Evolutionary conservation across 1,139 yeast species (phyloP), one percentile per base, ranked within the genome.

Genomic region (Tardiomyces digboiensis): DNA sequence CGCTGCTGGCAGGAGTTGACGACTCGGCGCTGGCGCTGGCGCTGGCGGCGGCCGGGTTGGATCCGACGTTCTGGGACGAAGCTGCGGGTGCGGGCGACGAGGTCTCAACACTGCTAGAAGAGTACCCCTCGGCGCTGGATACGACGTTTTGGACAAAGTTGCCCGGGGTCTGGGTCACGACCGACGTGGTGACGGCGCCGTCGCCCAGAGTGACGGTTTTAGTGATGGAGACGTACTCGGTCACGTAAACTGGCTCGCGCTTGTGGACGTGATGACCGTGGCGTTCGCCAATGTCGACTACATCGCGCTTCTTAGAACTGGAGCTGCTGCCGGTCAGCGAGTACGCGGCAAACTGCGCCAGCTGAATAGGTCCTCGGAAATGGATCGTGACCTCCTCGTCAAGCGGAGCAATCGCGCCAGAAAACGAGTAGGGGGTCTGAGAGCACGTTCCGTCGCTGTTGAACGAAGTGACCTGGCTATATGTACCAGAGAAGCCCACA

Each of bases 331-430:
- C 55, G 13, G 65, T 50, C 49, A 80, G 77, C 49, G 74, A 72
- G 66, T 81, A 82, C 54, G 74, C 86, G 54, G 88, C 97, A 60
- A 91, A 87, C 66, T 85, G 84, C 57, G 72, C 68, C 60, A 89
- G 75, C 48, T 76, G 72, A 53, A 91, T 64, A 29, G 97, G 98
- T 46, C 97, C 98, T 67, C 97, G 80, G 72, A 89, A 86, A 65
- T 89, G 97, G 46, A 91, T 85, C 16, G 95, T 81, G 43, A 89
- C 70, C 63, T 87, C 96, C 67, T 87, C 95, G 65, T 87, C 79
- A 49, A 89, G 69, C 29, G 97, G 97, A 41, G 95, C 70, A 59
- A 86, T 70, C 21, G 78, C 49, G 42, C 97, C 97, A 14, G 83
- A 74, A 67, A 87, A 84, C 8, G 75, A 51, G 18, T 67, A 66